Conservation (phyloP, 495 filamentous ascomycete species). For the Podospora pseudoanserina region DNA sequence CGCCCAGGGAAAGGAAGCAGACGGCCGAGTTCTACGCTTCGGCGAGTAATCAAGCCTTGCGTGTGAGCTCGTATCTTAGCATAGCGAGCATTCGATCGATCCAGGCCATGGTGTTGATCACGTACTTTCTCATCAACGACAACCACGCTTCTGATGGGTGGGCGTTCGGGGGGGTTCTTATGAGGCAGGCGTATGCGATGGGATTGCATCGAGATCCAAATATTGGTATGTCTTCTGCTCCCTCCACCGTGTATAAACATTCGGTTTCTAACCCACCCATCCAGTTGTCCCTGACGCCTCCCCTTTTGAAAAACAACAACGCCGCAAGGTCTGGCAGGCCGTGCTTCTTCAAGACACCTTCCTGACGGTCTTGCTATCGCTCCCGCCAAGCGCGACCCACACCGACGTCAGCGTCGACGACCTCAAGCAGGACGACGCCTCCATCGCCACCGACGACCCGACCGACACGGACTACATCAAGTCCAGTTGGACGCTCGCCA, state of each 20-base stretch:
- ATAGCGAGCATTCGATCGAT: conserved; percentile 62
- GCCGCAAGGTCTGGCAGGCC: conserved; percentile 71
- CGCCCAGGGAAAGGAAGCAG: conserved; percentile 54
- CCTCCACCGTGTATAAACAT: neutral
- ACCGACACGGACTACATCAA: conserved; percentile 65
- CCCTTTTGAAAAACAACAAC: conserved; percentile 62
- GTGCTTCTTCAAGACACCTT: conserved; percentile 74
- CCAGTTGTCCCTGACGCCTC: conserved; percentile 54
- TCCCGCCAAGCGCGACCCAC: conserved; percentile 68
- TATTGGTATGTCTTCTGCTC: conserved; percentile 43
- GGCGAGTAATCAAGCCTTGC: conserved; percentile 65
- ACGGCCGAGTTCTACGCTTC: conserved; percentile 74
- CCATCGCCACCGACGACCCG: conserved; percentile 46
- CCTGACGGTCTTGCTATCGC: conserved; percentile 67
- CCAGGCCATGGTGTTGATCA: conserved; percentile 69
- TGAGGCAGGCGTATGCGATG: conserved; percentile 70
- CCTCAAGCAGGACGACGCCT: conserved; percentile 49
- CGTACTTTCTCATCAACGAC: conserved; percentile 75
- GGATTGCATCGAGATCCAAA: conserved; percentile 72
- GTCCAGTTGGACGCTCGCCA: conserved; percentile 68
- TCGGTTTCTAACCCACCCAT: neutral
- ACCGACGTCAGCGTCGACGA: conserved; percentile 67
- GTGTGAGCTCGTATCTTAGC: conserved; percentile 65
- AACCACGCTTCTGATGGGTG: conserved; percentile 72
- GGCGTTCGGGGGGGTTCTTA: conserved; percentile 67